Percentiles rank a stretch among this genome's conserved stretches.
Evolutionary conservation across 345 rosid genomes (phyloP).

Genomic region (Capsella bursapastoris): DNA sequence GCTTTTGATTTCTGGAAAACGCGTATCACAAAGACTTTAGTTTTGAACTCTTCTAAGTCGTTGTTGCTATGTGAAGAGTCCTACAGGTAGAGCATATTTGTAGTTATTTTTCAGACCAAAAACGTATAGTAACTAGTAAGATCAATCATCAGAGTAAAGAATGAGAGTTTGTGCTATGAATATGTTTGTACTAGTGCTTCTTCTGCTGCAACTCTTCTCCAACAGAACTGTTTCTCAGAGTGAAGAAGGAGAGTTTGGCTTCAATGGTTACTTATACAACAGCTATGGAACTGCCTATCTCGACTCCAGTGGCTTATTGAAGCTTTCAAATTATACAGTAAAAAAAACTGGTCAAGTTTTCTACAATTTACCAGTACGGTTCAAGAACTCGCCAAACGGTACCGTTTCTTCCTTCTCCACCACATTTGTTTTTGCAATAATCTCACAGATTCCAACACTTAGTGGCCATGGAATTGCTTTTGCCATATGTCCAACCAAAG

Average conservation of each 20-base stretch:
- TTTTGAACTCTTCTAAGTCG: neutral
- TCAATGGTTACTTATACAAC: neutral
- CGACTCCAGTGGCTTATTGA: conserved; percentile 53
- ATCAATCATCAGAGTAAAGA: too few species aligned
- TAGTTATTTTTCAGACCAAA: neutral
- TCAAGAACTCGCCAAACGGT: conserved; percentile 51
- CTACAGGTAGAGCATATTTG: neutral
- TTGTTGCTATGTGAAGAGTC: neutral
- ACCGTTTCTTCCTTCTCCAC: conserved; percentile 71
- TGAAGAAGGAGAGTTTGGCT: conserved; percentile 29
- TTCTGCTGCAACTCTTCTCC: neutral
- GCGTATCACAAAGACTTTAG: neutral
- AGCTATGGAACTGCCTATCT: conserved; percentile 52
- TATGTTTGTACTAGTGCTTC: neutral
- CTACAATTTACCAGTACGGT: conserved; percentile 56
- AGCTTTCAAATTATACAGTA: conserved; percentile 49
- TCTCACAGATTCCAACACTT: conserved; percentile 47
- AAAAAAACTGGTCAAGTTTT: conserved; percentile 63
- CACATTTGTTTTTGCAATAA: conserved; percentile 69
- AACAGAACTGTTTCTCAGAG: conserved; percentile 9
- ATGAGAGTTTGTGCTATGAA: neutral
- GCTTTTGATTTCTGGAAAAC: too few species aligned
- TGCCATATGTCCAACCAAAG: conserved; percentile 54
- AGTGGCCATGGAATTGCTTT: conserved; percentile 76
- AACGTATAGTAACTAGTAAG: too few species aligned